A percentile compares a stretch with the other conserved stretches of the same genome.
Evolutionary conservation across 1,284 basidiomycete species (phyloP).

Genomic region (Ceratobasidium sp.): DNA sequence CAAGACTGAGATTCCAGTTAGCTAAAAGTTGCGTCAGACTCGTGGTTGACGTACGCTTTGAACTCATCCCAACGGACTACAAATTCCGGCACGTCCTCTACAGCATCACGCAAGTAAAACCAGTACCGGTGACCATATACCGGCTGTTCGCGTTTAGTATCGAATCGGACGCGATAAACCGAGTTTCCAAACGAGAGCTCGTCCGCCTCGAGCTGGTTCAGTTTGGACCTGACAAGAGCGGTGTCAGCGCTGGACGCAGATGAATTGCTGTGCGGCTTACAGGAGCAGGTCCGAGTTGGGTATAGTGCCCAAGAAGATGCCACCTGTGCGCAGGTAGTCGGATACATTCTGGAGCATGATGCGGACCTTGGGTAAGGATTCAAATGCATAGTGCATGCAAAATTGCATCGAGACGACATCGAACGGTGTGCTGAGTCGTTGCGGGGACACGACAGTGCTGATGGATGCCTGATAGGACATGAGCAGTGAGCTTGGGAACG

Average conservation of each 20-base stretch:
- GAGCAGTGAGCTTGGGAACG: not conserved
- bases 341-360: conserved; percentile 94
- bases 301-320: conserved; percentile 93
- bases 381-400: conserved; percentile 99
- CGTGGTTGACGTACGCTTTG: too few species aligned
- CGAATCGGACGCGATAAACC: conserved; percentile 89
- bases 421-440: conserved; percentile 68
- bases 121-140: conserved; percentile 90
- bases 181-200: conserved; percentile 88
- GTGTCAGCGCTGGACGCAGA: not conserved
- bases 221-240: conserved; percentile 60
- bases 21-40: conserved; percentile 45
- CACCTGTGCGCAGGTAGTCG: conserved; percentile 79
- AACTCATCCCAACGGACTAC: conserved; percentile 95
- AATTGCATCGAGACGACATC: conserved; percentile 99
- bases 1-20: conserved; percentile 63
- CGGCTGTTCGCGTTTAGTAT: conserved; percentile 65
- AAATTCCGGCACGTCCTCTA: conserved; percentile 97
- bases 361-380: conserved; percentile 82
- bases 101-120: conserved; percentile 94
- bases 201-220: conserved; percentile 67
- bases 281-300: conserved; percentile 83
- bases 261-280: conserved; percentile 57
- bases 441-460: conserved; percentile 67
- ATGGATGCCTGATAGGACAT: conserved; percentile 62